These are phyloP conservation scores for Gymnopilus dilepis DNA, from an alignment of 768 basidiomycete genomes.

Conservation along the genomic window DNA sequence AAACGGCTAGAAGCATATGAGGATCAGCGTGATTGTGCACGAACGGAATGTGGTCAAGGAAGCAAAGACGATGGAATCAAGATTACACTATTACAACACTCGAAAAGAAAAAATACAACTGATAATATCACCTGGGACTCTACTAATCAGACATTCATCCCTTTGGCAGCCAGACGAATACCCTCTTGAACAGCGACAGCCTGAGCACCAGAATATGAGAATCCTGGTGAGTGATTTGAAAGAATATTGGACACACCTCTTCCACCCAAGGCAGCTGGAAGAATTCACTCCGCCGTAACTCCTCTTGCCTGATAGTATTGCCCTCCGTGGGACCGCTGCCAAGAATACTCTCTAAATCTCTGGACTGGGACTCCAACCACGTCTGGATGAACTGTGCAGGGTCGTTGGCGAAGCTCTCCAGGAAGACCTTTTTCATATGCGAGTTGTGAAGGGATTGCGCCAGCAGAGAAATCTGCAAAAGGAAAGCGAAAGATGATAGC, in stretches of 20 bases:
- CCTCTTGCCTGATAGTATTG: constrained; percentile 82
- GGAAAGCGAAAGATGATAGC: neutral
- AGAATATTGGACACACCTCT: constrained; percentile 44
- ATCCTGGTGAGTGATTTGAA: constrained; percentile 2
- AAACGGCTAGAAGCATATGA: neutral
- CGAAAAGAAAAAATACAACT: neutral
- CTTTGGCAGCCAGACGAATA: constrained; percentile 61
- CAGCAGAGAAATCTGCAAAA: constrained; percentile 72
- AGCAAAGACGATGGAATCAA: neutral
- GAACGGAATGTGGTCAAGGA: neutral
- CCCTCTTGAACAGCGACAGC: constrained; percentile 89
- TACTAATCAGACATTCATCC: constrained; percentile 28
- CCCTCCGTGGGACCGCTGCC: constrained; percentile 86
- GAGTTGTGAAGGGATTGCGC: constrained; percentile 88
- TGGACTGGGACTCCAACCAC: constrained; percentile 91
- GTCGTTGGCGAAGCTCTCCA: constrained; percentile 79
- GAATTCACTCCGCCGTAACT: constrained; percentile 86
- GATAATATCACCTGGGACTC: neutral
- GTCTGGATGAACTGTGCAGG: constrained; percentile 85
- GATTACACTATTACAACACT: neutral
- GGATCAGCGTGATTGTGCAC: neutral
- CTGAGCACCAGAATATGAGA: constrained; percentile 35
- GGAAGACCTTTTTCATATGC: constrained; percentile 85
- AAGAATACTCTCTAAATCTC: constrained; percentile 88
- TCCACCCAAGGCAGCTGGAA: constrained; percentile 94